Evolutionary conservation across 441 rosid species (phyloP).

Genomic region (Erodium texanum): DNA sequence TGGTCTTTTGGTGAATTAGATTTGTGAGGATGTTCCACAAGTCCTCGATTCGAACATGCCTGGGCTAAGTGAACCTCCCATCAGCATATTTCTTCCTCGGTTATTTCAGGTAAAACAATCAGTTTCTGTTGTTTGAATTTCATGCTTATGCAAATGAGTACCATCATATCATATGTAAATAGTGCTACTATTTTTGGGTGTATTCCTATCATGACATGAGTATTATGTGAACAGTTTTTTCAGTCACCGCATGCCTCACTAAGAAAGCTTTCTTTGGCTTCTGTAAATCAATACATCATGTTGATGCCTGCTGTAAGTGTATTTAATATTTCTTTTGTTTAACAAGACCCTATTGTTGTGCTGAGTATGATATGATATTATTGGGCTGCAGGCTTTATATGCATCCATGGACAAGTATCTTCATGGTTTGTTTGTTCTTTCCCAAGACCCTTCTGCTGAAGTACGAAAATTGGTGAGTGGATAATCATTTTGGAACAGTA

Average conservation of each 20-base stretch:
- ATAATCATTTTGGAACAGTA: constrained; percentile 12
- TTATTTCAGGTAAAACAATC: constrained; percentile 55
- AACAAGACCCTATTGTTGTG: constrained; percentile 6
- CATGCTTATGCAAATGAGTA: neutral
- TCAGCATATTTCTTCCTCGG: constrained; percentile 74
- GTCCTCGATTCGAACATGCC: constrained; percentile 80
- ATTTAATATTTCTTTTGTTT: constrained; percentile 11
- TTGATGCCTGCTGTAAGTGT: constrained; percentile 95
- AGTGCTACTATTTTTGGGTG: neutral
- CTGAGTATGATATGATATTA: constrained; percentile 9
- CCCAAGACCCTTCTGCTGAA: constrained; percentile 75
- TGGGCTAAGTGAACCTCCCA: constrained; percentile 81
- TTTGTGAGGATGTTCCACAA: constrained; percentile 97
- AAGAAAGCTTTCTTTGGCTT: constrained; percentile 79
- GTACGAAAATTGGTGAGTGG: constrained; percentile 75
- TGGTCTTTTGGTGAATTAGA: constrained; percentile 30
- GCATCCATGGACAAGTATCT: constrained; percentile 79
- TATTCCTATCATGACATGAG: constrained; percentile 10
- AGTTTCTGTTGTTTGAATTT: constrained; percentile 5
- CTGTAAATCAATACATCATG: constrained; percentile 81
- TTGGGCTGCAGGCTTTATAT: constrained; percentile 56
- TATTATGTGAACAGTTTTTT: constrained; percentile 59
- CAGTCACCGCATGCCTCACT: constrained; percentile 86
- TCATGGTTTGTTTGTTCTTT: constrained; percentile 84
- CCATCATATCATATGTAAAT: neutral